Percentiles rank a stretch among this genome's conserved stretches.
Evolutionary conservation across 331 rosid species (phyloP).

Genomic region (Pyrus hybrid): DNA sequence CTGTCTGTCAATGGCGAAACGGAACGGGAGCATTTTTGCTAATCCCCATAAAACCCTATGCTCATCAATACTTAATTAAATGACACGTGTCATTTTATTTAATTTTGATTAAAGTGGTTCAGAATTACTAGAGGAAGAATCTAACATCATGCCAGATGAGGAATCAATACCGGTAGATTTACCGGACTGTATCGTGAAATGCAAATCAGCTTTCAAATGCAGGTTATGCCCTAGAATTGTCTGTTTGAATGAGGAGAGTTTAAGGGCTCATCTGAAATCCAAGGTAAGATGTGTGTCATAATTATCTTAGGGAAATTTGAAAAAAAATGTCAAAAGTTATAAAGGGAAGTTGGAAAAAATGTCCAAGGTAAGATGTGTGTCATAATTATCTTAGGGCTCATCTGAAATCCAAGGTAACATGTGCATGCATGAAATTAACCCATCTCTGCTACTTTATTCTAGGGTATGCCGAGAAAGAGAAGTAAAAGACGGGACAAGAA

Average conservation of each 20-base stretch:
- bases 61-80: no score
- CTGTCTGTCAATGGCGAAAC: neutral
- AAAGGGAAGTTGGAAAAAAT: neutral
- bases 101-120: no score
- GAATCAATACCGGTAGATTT: constrained; percentile 25
- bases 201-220: constrained; percentile 83
- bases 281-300: constrained; percentile 37
- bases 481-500: neutral
- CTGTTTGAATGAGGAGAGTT: constrained; percentile 69
- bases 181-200: constrained; percentile 38
- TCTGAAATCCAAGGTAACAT: no score
- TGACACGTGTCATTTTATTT: no score
- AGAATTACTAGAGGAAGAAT: constrained; percentile 14
- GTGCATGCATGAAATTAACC: constrained; percentile 4
- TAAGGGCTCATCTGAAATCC: constrained; percentile 74
- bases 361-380: no score
- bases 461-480: constrained; percentile 40
- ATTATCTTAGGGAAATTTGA: neutral
- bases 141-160: constrained; percentile 18
- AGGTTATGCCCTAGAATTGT: constrained; percentile 78
- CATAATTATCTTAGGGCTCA: no score
- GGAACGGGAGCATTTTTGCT: no score
- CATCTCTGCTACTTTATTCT: neutral
- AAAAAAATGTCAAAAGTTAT: neutral
- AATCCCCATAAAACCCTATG: no score